A percentile compares a stretch with the other conserved stretches of the same genome.
Evolutionary conservation across 2,329 filamentous ascomycete species (phyloP).

Genomic region (Aspergillus aculeatinus): DNA sequence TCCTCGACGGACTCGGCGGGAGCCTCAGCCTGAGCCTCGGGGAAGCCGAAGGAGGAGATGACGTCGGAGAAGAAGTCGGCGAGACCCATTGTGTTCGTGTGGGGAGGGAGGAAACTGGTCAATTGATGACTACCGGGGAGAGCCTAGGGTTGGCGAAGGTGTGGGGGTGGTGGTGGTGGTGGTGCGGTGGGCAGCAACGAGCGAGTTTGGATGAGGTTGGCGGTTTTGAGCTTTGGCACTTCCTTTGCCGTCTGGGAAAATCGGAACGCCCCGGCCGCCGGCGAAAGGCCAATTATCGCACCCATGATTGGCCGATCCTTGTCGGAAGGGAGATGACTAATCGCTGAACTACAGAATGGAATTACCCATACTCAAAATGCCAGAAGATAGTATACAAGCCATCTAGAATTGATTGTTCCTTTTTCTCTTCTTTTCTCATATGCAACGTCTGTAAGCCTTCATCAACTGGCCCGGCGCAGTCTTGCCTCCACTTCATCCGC

Average conservation of each 20-base stretch:
- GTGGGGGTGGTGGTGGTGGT: conserved; percentile 15
- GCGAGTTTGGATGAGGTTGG: conserved; percentile 34
- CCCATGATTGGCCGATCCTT: conserved; percentile 41
- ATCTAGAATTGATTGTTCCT: background rate
- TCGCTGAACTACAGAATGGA: background rate
- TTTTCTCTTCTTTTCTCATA: background rate
- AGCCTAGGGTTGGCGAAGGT: conserved; percentile 19
- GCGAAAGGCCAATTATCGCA: conserved; percentile 37
- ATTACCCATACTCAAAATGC: background rate
- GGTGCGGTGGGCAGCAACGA: conserved; percentile 26
- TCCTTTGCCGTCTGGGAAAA: conserved; percentile 37
- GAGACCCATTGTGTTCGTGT: conserved; percentile 57
- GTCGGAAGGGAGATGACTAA: conserved; percentile 11
- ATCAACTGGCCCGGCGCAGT: conserved; percentile 34
- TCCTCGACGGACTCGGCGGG: conserved; percentile 52
- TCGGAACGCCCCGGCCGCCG: conserved; percentile 42
- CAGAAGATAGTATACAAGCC: conserved; percentile 8
- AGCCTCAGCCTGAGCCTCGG: conserved; percentile 62
- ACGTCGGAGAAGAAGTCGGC: conserved; percentile 64
- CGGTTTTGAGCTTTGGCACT: conserved; percentile 34
- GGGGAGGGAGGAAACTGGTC: conserved; percentile 32
- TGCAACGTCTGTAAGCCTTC: background rate
- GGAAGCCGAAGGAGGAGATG: conserved; percentile 64
- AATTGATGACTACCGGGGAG: conserved; percentile 32
- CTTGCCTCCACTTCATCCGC: conserved; percentile 70